These are phyloP conservation scores for Candida peoriensis DNA, from an alignment of 805 yeast genomes.

Conservation along the genomic window DNA sequence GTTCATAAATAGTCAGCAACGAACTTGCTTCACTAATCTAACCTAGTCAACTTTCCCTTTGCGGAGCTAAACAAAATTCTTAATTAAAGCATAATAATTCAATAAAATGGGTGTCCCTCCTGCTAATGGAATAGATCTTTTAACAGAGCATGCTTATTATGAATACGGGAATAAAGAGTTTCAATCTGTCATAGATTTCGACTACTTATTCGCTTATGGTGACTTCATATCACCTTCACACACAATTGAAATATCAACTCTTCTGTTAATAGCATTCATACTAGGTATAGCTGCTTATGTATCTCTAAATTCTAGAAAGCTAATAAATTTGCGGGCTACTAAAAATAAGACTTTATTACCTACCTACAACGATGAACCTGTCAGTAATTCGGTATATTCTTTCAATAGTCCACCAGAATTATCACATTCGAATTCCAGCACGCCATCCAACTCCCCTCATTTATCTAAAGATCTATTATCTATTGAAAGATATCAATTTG, in stretches of 20 bases:
- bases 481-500: too few species aligned
- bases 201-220: conserved; percentile 11
- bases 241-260: background rate
- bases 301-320: too few species aligned
- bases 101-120: conserved; percentile 22
- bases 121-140: conserved; percentile 17
- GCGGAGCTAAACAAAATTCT: too few species aligned
- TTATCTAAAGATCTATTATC: conserved; percentile 1
- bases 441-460: conserved; percentile 5
- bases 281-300: background rate
- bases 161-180: conserved; percentile 17
- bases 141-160: conserved; percentile 25
- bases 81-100: background rate
- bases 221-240: background rate
- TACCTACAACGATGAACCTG: background rate
- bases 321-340: too few species aligned
- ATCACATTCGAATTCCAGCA: conserved; percentile 3
- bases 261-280: background rate
- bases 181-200: conserved; percentile 14
- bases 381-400: background rate
- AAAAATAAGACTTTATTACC: background rate
- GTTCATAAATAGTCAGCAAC: too few species aligned
- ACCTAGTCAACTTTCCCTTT: too few species aligned
- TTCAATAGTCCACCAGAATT: conserved; percentile 4
- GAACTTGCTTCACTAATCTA: too few species aligned